Evolutionary conservation across 1,284 basidiomycete genomes (phyloP), one percentile per base, ranked within the genome.

Genomic region (Apiotrichum siamense): DNA sequence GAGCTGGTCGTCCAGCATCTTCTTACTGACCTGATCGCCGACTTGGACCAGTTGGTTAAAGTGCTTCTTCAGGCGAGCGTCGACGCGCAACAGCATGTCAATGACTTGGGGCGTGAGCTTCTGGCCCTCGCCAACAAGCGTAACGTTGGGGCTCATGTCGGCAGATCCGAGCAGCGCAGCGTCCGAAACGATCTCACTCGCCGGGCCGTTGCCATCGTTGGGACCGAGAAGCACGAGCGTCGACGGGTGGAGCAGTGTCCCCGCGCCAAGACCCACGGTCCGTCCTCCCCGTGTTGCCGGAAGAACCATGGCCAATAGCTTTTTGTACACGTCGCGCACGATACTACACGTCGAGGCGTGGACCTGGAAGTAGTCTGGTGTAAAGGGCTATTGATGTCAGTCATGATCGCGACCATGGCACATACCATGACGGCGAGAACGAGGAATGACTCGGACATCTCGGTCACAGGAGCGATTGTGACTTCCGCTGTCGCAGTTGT

Each of bases 291-390:
- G 48, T 27, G 45, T 29, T 45, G 42, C 31, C 17, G 61, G 60
- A 13, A 67, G 50, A 32, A 70, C 52, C 49, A 64, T 62, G 24
- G 59, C 52, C 26, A 68, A 57, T 25, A 78, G 63, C 54, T 76
- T 77, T 40, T 66, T 66, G 66, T 78, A 79, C 5, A 77, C 60
- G 45, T 77, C 74, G 17, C 73, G 67, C 43, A 78, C 66, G 50
- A 77, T 72, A 29, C 75, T 74, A 60, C 77, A 77, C 17, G 75
- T 61, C 11, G 76, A 72, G 24, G 73, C 69, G 50, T 78, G 69
- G 20, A 73, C 70, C 63, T 78, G 74, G 60, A 77, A 65, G 72
- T 75, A 66, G 74, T 78, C 77, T 21, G 76, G 72, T 11, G 74
- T 65, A 60, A 78, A 79, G 2, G 78, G 77, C 75, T 78, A 55